phyloP scores from a whole-genome alignment of 805 yeast genomes.

The Scheffersomyces coipomensis region DNA sequence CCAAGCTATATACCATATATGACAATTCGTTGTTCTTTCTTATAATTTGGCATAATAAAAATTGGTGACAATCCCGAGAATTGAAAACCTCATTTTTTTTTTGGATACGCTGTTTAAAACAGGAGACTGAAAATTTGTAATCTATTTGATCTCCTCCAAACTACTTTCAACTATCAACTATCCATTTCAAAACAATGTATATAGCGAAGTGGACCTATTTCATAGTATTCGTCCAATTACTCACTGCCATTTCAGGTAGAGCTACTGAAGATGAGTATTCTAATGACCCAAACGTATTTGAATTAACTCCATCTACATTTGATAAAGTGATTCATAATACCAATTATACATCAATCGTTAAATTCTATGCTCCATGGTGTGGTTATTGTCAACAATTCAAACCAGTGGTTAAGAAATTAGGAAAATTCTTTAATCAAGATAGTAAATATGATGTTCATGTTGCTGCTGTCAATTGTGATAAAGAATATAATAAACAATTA shows the following conservation, averaged over 20 bases:
- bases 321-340: constrained; percentile 63
- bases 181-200: not conserved
- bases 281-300: constrained; percentile 47
- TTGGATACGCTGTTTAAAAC: too few species aligned
- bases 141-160: not conserved
- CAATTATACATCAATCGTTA: constrained; percentile 78
- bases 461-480: constrained; percentile 87
- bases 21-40: too few species aligned
- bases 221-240: not conserved
- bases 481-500: constrained; percentile 58
- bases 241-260: constrained; percentile 6
- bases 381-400: constrained; percentile 82
- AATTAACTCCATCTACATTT: constrained; percentile 57
- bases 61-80: too few species aligned
- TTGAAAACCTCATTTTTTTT: too few species aligned
- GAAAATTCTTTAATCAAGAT: constrained; percentile 52
- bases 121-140: too few species aligned
- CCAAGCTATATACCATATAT: too few species aligned
- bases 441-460: constrained; percentile 52
- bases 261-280: constrained; percentile 33
- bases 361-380: constrained; percentile 98
- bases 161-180: too few species aligned
- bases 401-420: constrained; percentile 64
- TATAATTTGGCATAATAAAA: too few species aligned
- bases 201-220: not conserved